A percentile compares a stretch with the other conserved stretches of the same genome.
phyloP scores from a whole-genome alignment of 2,329 filamentous ascomycete genomes.

The Salinomyces thailandicus region DNA sequence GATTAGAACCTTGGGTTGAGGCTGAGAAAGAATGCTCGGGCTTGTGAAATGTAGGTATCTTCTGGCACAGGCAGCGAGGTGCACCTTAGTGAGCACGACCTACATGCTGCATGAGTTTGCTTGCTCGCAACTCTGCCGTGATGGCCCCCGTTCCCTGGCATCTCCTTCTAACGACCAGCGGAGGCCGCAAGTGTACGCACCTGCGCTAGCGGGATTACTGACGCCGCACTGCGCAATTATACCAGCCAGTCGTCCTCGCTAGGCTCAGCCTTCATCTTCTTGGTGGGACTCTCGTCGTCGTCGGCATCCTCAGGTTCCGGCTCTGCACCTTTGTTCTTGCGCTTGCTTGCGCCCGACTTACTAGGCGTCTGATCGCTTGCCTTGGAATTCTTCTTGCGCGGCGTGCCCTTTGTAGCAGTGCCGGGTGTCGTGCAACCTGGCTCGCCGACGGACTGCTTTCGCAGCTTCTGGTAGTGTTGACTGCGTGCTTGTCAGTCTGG shows the following conservation, averaged over 20 bases:
- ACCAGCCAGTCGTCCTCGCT: neutral
- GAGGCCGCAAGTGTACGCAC: too few species aligned
- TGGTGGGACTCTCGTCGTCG: conserved; percentile 7
- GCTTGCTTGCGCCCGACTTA: conserved; percentile 14
- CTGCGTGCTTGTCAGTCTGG: conserved; percentile 7
- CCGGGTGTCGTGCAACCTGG: conserved; percentile 8
- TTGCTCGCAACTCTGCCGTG: too few species aligned
- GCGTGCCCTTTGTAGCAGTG: conserved; percentile 8
- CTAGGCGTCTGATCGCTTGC: conserved; percentile 9
- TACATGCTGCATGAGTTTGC: too few species aligned
- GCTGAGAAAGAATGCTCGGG: too few species aligned
- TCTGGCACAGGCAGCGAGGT: too few species aligned
- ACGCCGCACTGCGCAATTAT: too few species aligned
- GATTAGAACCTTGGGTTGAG: too few species aligned
- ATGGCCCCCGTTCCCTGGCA: too few species aligned
- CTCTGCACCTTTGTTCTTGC: conserved; percentile 5
- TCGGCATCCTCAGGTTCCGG: conserved; percentile 5
- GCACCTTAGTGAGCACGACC: too few species aligned
- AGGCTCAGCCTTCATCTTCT: conserved; percentile 8
- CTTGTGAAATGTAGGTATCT: too few species aligned
- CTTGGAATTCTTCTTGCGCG: conserved; percentile 14
- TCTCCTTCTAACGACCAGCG: too few species aligned
- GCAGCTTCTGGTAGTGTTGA: conserved; percentile 16
- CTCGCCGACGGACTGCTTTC: conserved; percentile 16
- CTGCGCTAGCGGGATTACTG: too few species aligned